Evolutionary conservation across 139 green algal species (phyloP), one percentile per base, ranked within the genome.

Genomic region (Yamagishiella unicocca): DNA sequence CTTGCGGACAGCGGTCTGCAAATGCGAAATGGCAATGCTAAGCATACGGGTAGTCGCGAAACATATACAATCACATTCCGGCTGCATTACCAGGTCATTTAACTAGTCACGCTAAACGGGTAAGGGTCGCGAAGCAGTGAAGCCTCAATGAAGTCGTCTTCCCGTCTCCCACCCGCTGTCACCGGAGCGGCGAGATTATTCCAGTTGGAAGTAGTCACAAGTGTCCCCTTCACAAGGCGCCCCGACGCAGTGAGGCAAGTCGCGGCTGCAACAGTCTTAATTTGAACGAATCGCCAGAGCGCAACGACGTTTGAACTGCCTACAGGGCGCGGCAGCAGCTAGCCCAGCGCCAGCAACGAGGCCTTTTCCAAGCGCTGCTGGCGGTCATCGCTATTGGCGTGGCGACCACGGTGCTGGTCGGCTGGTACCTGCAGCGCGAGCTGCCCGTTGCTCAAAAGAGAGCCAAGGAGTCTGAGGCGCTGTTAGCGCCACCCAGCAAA

Each of bases 401-500:
- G 29, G 38, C 12, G 4, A 43, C 58, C 3, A 74, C 58, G 6
- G 17, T 84, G 3, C 4, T 55, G 2, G 25, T 64, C 29, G 61
- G 33, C 6, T 85, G 79, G 79, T 75, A 58, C 35, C 29, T 64
- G 61, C 42, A 17, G 1, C 62, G 27, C 14, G 22, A 76, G 45
- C 42, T 86, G 43, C 80, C 80, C 2, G 80, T 45, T 22, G 64
- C 4, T 8, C 80, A 67, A 14, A 43, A 61, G 43, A 43, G 64
- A 35, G 80, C 43, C 2, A 66, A 50, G 61, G 64, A 77, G 31
- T 53, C 42, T 2, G 43, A 77, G 43, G 80, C 80, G 6, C 45
- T 86, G 43, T 21, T 67, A 22, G 80, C 80, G 22, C 64, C 64
- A 22, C 80, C 80, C 64, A 86, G 80, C 80, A 43, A 27, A 12